phyloP scores from a whole-genome alignment of 2,329 filamentous ascomycete genomes.

The Lecanicillium sp. region DNA sequence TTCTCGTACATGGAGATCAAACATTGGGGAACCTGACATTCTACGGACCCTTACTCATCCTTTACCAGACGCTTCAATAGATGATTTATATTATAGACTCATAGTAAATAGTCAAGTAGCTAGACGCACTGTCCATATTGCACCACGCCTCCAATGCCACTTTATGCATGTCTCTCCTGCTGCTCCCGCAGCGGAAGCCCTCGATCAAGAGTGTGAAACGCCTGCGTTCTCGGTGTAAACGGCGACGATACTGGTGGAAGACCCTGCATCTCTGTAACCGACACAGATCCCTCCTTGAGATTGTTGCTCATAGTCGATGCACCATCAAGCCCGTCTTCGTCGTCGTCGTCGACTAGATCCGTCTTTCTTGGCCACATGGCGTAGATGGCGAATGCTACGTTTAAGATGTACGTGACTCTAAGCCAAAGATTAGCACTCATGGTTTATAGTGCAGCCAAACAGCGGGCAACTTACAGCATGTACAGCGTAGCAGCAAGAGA shows the following conservation, averaged over 20 bases:
- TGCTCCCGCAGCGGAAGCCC: constrained; percentile 39
- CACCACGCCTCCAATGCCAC: too few species aligned
- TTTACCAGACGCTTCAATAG: too few species aligned
- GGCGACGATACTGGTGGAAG: constrained; percentile 35
- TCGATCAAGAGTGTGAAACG: constrained; percentile 55
- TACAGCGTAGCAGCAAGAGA: constrained; percentile 55
- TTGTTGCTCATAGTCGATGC: constrained; percentile 17
- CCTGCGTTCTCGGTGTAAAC: constrained; percentile 58
- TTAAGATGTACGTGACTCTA: constrained; percentile 52
- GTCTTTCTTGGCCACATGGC: constrained; percentile 48
- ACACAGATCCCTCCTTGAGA: constrained; percentile 24
- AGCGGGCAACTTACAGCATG: constrained; percentile 52
- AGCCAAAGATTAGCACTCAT: constrained; percentile 3
- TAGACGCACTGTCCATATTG: too few species aligned
- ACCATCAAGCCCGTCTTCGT: constrained; percentile 31
- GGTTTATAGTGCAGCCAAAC: neutral
- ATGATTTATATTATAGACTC: too few species aligned
- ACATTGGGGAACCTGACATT: too few species aligned
- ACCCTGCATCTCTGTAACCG: constrained; percentile 48
- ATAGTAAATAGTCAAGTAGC: too few species aligned
- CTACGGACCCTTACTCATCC: too few species aligned
- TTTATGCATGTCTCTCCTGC: neutral
- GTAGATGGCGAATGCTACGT: constrained; percentile 51
- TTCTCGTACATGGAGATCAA: too few species aligned
- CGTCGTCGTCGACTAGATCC: constrained; percentile 36